These are phyloP conservation scores for Aspergillus sp. DNA, from an alignment of 2,329 filamentous ascomycete species.

Conservation along the genomic window DNA sequence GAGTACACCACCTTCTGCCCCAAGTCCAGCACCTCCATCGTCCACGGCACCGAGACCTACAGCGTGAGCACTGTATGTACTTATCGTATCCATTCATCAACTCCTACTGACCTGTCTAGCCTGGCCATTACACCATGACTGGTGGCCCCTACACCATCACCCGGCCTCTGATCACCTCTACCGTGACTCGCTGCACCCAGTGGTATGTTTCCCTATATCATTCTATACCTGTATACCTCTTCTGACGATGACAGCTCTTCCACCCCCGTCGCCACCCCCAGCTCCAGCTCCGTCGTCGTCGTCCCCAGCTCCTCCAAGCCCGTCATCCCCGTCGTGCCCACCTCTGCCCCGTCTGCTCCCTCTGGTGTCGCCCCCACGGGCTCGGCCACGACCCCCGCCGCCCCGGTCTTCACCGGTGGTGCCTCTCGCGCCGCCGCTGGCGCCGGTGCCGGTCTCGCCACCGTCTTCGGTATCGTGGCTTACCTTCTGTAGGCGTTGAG, in stretches of 20 bases:
- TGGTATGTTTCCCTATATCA: conserved; percentile 29
- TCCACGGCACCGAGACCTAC: conserved; percentile 65
- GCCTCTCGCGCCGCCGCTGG: conserved; percentile 48
- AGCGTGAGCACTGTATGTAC: conserved; percentile 60
- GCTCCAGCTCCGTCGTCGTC: conserved; percentile 19
- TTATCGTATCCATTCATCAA: background rate
- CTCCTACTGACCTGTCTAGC: conserved; percentile 33
- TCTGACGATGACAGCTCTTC: conserved; percentile 2
- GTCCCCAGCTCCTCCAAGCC: conserved; percentile 10
- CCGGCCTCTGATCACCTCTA: conserved; percentile 52
- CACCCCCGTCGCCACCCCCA: conserved; percentile 21
- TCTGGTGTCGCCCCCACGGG: conserved; percentile 18
- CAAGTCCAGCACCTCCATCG: conserved; percentile 57
- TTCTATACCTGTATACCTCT: background rate
- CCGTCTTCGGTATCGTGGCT: conserved; percentile 52
- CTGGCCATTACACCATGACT: conserved; percentile 68
- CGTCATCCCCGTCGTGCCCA: conserved; percentile 11
- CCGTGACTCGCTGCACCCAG: conserved; percentile 46
- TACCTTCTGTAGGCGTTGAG: conserved; percentile 39
- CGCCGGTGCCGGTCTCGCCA: conserved; percentile 51
- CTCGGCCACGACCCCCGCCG: conserved; percentile 26
- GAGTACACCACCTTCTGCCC: conserved; percentile 72
- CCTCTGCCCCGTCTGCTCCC: conserved; percentile 11
- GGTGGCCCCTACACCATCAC: conserved; percentile 68
- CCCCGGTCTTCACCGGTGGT: conserved; percentile 48